These are phyloP conservation scores for Raphanus sativus DNA, from an alignment of 345 rosid genomes.

Conservation along the genomic window DNA sequence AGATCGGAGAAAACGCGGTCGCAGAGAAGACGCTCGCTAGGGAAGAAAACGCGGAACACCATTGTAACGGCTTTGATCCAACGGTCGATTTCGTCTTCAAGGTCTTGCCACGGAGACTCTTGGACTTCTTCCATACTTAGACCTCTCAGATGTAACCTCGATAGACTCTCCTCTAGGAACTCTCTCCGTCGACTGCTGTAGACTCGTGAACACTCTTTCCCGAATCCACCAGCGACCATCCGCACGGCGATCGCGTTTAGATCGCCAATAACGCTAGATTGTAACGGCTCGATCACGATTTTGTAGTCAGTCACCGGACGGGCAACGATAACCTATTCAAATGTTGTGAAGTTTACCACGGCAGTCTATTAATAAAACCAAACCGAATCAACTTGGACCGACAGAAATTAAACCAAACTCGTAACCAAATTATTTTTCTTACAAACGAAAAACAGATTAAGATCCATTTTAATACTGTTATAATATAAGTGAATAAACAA, in stretches of 20 bases:
- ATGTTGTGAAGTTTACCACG: background rate
- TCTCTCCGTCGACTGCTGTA: slow-evolving; percentile 74
- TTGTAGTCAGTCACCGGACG: slow-evolving; percentile 70
- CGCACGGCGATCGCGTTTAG: slow-evolving; percentile 78
- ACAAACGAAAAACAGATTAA: too few relatives aligned
- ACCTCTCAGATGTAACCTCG: slow-evolving; percentile 65
- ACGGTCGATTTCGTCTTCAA: slow-evolving; percentile 82
- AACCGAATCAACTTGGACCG: background rate
- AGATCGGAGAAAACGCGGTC: slow-evolving; percentile 80
- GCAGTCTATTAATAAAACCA: background rate
- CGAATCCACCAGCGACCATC: slow-evolving; percentile 79
- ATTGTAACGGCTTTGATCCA: slow-evolving; percentile 80
- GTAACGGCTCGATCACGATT: slow-evolving; percentile 74
- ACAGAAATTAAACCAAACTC: background rate
- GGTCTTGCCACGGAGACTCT: slow-evolving; percentile 68
- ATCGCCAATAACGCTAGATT: slow-evolving; percentile 69
- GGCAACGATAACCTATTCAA: slow-evolving; percentile 46
- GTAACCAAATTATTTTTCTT: too few relatives aligned
- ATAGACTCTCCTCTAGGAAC: slow-evolving; percentile 81
- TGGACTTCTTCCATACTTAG: slow-evolving; percentile 76
- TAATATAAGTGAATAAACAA: too few relatives aligned
- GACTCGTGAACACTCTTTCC: slow-evolving; percentile 76
- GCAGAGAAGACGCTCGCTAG: slow-evolving; percentile 86
- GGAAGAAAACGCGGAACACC: slow-evolving; percentile 75
- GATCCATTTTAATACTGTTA: too few relatives aligned